Percentiles rank a stretch among this genome's conserved stretches.
Evolutionary conservation across 305 asterid species (phyloP).

Genomic region (Fraxinus ornus): DNA sequence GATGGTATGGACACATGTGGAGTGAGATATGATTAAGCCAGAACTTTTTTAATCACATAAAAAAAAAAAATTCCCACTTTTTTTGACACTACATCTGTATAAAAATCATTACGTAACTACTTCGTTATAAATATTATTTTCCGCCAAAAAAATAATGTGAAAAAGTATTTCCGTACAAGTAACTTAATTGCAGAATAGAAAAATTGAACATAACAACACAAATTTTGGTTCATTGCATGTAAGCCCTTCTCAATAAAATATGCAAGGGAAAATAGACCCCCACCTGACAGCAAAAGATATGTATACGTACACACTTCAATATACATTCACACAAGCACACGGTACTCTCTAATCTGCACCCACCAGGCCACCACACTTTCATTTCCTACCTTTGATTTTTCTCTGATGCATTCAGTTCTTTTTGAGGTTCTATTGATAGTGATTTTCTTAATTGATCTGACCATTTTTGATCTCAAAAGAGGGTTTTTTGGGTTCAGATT

Average conservation of each 20-base stretch:
- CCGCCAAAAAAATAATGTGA: no score
- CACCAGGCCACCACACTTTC: constrained; percentile 21
- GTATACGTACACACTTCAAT: constrained; percentile 29
- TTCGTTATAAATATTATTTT: no score
- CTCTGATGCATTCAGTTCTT: constrained; percentile 59
- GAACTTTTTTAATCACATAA: no score
- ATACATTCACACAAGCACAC: constrained; percentile 2
- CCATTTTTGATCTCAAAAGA: constrained; percentile 53
- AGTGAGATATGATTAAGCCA: no score
- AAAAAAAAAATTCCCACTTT: no score
- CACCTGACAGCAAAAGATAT: constrained; percentile 35
- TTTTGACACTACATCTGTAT: no score
- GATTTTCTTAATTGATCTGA: constrained; percentile 41
- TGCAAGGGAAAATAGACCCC: constrained; percentile 29
- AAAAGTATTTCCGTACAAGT: no score
- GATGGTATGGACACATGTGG: no score
- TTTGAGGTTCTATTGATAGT: constrained; percentile 33
- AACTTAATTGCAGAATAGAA: neutral
- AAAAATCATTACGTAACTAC: no score
- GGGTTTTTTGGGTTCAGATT: constrained; percentile 54
- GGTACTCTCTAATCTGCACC: constrained; percentile 15
- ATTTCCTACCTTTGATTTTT: constrained; percentile 22
- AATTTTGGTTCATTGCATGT: constrained; percentile 53
- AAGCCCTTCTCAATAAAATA: constrained; percentile 25
- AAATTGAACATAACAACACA: constrained; percentile 48